Evolutionary conservation across 1,139 yeast species (phyloP).

Genomic region (Lodderomyces margitis): DNA sequence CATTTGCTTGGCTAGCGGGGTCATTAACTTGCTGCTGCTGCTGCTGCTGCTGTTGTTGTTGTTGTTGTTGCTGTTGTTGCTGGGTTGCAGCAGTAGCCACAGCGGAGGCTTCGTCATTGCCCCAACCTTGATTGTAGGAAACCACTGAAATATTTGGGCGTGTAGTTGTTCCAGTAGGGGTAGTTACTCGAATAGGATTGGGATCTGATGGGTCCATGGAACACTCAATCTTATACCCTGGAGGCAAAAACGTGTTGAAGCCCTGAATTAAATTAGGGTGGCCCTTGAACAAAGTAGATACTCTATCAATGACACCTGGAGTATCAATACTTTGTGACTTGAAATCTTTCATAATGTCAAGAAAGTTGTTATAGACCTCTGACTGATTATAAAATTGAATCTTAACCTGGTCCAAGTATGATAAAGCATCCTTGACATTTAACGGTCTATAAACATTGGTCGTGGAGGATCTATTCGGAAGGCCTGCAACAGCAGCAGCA

Average conservation of each 20-base stretch:
- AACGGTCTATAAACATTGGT: slow-evolving; percentile 73
- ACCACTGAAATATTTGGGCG: slow-evolving; percentile 49
- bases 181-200: slow-evolving; percentile 88
- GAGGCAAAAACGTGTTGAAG: slow-evolving; percentile 94
- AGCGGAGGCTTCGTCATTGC: slow-evolving; percentile 14
- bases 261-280: slow-evolving; percentile 95
- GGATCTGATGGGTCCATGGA: slow-evolving; percentile 88
- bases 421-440: slow-evolving; percentile 93
- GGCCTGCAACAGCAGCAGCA: slow-evolving; percentile 24
- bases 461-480: slow-evolving; percentile 45
- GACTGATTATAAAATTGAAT: slow-evolving; percentile 89
- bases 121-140: slow-evolving; percentile 25
- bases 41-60: slow-evolving; percentile 18
- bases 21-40: slow-evolving; percentile 18
- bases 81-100: slow-evolving; percentile 12
- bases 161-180: slow-evolving; percentile 88
- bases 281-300: slow-evolving; percentile 84
- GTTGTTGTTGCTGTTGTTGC: slow-evolving; percentile 15
- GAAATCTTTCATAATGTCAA: slow-evolving; percentile 98
- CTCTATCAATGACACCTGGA: slow-evolving; percentile 97
- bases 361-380: slow-evolving; percentile 91
- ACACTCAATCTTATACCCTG: slow-evolving; percentile 93
- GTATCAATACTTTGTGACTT: slow-evolving; percentile 95
- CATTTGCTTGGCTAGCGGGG: slow-evolving; percentile 24
- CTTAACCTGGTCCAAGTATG: slow-evolving; percentile 94